Percentiles rank a stretch among this genome's conserved stretches.
Evolutionary conservation across 257 asterid genomes (phyloP).

Genomic region (Primulina eburnea): DNA sequence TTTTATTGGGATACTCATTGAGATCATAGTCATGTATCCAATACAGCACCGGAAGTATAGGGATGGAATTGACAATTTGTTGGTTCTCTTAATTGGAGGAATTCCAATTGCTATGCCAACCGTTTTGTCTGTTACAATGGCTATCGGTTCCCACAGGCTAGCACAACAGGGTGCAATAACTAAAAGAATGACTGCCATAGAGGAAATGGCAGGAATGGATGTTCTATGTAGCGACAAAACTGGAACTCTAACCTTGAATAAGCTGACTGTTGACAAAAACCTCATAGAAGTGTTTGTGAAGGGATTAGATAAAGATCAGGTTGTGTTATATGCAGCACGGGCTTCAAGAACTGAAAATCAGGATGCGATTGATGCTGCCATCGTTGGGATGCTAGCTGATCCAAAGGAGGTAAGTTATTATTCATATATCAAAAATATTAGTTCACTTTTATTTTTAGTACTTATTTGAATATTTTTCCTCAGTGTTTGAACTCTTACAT

Average conservation of each 20-base stretch:
- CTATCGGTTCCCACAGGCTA: conserved; percentile 87
- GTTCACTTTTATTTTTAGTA: background rate
- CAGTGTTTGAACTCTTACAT: background rate
- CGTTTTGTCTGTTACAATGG: conserved; percentile 89
- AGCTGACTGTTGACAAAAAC: conserved; percentile 72
- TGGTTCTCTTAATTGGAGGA: conserved; percentile 86
- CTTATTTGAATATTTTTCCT: background rate
- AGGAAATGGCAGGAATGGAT: conserved; percentile 98
- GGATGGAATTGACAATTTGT: conserved; percentile 83
- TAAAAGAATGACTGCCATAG: conserved; percentile 93
- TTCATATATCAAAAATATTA: too few species aligned
- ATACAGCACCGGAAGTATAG: conserved; percentile 84
- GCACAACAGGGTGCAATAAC: conserved; percentile 95
- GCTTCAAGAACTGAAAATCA: conserved; percentile 90
- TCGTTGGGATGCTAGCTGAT: conserved; percentile 93
- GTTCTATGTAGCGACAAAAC: conserved; percentile 94
- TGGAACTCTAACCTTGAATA: conserved; percentile 84
- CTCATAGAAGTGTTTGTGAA: conserved; percentile 68
- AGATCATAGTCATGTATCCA: conserved; percentile 86
- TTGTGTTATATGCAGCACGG: conserved; percentile 74
- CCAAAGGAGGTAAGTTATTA: conserved; percentile 72
- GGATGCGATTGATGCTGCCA: conserved; percentile 93
- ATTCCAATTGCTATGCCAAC: conserved; percentile 98
- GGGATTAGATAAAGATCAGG: conserved; percentile 73
- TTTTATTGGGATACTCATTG: conserved; percentile 66